Evolutionary conservation across 2,329 filamentous ascomycete genomes (phyloP).

Genomic region (Claviceps humidiphila): DNA sequence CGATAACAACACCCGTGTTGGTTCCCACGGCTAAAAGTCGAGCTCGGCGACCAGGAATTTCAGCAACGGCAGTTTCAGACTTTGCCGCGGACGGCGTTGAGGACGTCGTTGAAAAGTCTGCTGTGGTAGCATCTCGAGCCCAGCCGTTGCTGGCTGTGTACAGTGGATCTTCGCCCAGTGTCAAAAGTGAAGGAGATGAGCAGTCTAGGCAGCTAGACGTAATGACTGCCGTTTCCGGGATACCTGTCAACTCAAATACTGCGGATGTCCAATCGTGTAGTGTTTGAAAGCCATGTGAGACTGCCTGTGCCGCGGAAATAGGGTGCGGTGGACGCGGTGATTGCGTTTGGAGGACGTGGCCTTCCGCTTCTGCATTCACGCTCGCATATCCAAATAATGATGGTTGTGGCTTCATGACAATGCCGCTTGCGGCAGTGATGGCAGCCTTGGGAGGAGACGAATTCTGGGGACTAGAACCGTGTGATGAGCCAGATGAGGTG

Average conservation of each 20-base stretch:
- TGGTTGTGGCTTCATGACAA: slow-evolving; percentile 5
- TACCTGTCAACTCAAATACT: slow-evolving; percentile 37
- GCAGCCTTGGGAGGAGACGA: not conserved
- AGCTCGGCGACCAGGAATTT: slow-evolving; percentile 74
- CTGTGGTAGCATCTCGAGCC: slow-evolving; percentile 33
- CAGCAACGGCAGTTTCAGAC: slow-evolving; percentile 27
- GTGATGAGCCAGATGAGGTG: slow-evolving; percentile 8
- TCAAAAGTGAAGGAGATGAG: slow-evolving; percentile 59
- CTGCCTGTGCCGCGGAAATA: slow-evolving; percentile 10
- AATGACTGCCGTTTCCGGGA: slow-evolving; percentile 46
- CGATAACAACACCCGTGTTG: slow-evolving; percentile 56
- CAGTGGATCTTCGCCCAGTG: slow-evolving; percentile 66
- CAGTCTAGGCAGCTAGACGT: slow-evolving; percentile 59
- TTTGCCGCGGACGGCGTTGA: slow-evolving; percentile 7
- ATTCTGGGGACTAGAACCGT: slow-evolving; percentile 1
- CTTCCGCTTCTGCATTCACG: not conserved
- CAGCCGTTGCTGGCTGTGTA: slow-evolving; percentile 28
- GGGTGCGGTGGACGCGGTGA: slow-evolving; percentile 12
- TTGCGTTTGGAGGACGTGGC: slow-evolving; percentile 10
- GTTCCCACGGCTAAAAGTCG: slow-evolving; percentile 76
- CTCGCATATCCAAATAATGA: slow-evolving; percentile 19
- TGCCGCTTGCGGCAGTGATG: not conserved
- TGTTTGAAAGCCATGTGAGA: slow-evolving; percentile 4
- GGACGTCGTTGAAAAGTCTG: slow-evolving; percentile 10
- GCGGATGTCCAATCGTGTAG: slow-evolving; percentile 20